A percentile compares a stretch with the other conserved stretches of the same genome.
phyloP scores from a whole-genome alignment of 495 filamentous ascomycete species.

The Pseudotulostoma volvatum region DNA sequence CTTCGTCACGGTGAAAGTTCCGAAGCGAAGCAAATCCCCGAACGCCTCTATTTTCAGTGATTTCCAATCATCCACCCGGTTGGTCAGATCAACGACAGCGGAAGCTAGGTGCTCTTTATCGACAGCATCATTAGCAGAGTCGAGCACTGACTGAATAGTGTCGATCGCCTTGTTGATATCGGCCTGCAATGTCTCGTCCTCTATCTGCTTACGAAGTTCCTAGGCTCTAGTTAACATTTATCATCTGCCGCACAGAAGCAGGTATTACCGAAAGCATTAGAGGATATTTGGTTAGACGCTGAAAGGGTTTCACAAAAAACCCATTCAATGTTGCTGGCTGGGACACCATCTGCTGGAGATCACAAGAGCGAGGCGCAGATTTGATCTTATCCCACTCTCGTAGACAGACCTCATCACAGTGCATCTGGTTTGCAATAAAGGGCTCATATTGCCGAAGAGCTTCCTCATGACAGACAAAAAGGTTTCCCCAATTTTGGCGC shows the following conservation, averaged over 20 bases:
- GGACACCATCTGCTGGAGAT: constrained; percentile 47
- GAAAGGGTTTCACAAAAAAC: constrained; percentile 92
- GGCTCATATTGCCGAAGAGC: constrained; percentile 83
- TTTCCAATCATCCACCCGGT: constrained; percentile 96
- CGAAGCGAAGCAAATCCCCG: constrained; percentile 73
- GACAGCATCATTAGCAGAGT: constrained; percentile 76
- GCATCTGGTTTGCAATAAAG: constrained; percentile 81
- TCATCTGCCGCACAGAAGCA: neutral
- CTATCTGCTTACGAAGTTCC: constrained; percentile 74
- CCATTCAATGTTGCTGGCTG: constrained; percentile 51
- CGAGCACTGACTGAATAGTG: constrained; percentile 58
- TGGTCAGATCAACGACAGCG: constrained; percentile 62
- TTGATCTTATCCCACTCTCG: constrained; percentile 40
- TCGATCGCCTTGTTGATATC: constrained; percentile 59
- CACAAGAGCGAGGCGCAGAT: constrained; percentile 34
- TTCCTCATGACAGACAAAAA: constrained; percentile 66
- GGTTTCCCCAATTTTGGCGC: constrained; percentile 76
- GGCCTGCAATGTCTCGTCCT: constrained; percentile 46
- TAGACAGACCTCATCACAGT: constrained; percentile 31
- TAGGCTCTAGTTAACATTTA: constrained; percentile 18
- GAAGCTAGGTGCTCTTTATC: constrained; percentile 66
- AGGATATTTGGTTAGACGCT: constrained; percentile 87
- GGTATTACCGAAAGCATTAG: constrained; percentile 61
- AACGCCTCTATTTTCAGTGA: constrained; percentile 78
- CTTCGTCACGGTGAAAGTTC: constrained; percentile 87